phyloP scores from a whole-genome alignment of 768 basidiomycete genomes.

The Lactarius psammicola region DNA sequence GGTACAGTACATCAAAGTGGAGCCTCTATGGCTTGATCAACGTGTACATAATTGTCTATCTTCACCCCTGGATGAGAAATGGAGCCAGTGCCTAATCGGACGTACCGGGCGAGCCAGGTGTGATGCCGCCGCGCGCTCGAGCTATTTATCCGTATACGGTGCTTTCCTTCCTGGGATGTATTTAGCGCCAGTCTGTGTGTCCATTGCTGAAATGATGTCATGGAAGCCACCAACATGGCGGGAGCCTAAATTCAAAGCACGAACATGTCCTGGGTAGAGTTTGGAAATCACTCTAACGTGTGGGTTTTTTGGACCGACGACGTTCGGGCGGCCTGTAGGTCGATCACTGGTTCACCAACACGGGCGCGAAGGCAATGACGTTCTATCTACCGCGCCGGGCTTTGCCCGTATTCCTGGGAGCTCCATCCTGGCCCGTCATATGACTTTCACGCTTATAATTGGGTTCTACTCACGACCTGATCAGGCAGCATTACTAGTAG shows the following conservation, averaged over 20 bases:
- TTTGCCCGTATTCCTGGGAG: conserved; percentile 9
- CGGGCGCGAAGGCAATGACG: neutral
- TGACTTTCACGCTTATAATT: neutral
- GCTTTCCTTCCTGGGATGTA: neutral
- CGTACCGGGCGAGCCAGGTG: neutral
- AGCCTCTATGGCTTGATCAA: neutral
- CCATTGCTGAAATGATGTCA: conserved; percentile 22
- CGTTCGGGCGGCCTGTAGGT: neutral
- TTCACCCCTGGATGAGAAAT: neutral
- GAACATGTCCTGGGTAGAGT: neutral
- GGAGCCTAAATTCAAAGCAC: conserved; percentile 14
- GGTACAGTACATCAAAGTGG: neutral
- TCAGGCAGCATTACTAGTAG: neutral
- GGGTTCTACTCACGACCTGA: neutral
- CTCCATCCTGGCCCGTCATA: conserved; percentile 5
- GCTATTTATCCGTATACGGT: neutral
- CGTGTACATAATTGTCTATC: neutral
- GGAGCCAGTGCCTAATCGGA: neutral
- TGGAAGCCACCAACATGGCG: conserved; percentile 4
- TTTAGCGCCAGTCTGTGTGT: conserved; percentile 2
- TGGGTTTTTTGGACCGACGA: neutral
- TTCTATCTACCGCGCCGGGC: neutral
- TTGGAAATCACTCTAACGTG: neutral
- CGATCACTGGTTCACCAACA: neutral
- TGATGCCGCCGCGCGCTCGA: neutral